These are phyloP conservation scores for Geoglossum cookeanum DNA, from an alignment of 2,329 filamentous ascomycete species.

Conservation along the genomic window DNA sequence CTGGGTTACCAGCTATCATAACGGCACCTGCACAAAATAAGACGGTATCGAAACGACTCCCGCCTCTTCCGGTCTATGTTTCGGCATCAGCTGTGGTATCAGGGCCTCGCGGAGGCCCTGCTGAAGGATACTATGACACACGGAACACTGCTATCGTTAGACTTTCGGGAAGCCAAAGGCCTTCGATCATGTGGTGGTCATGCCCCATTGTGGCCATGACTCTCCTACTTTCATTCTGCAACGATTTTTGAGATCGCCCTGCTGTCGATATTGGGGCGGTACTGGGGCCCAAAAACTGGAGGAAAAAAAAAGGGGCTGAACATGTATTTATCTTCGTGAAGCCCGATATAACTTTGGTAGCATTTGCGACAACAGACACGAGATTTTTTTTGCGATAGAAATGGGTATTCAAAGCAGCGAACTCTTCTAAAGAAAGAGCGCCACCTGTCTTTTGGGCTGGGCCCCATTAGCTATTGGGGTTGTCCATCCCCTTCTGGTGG, in stretches of 20 bases:
- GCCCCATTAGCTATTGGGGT: no score
- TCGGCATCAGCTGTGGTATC: neutral
- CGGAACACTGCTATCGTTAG: neutral
- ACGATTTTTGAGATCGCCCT: constrained; percentile 26
- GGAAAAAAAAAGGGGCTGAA: no score
- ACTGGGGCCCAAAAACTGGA: constrained; percentile 13
- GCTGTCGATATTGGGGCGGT: constrained; percentile 12
- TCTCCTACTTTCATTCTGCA: neutral
- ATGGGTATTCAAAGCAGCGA: no score
- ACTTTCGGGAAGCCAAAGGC: constrained; percentile 9
- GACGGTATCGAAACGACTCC: neutral
- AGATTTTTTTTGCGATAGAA: no score
- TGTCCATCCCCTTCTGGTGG: no score
- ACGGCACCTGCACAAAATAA: neutral
- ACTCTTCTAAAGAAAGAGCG: no score
- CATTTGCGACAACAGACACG: no score
- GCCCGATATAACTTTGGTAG: no score
- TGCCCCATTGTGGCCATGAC: neutral
- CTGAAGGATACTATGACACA: neutral
- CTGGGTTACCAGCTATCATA: neutral
- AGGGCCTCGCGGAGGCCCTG: neutral
- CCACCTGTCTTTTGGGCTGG: no score
- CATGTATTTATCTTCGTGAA: no score
- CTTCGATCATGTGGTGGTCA: neutral
- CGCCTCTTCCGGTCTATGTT: neutral